These are phyloP conservation scores for Pulveroboletus frians DNA, from an alignment of 768 basidiomycete genomes.

Conservation along the genomic window DNA sequence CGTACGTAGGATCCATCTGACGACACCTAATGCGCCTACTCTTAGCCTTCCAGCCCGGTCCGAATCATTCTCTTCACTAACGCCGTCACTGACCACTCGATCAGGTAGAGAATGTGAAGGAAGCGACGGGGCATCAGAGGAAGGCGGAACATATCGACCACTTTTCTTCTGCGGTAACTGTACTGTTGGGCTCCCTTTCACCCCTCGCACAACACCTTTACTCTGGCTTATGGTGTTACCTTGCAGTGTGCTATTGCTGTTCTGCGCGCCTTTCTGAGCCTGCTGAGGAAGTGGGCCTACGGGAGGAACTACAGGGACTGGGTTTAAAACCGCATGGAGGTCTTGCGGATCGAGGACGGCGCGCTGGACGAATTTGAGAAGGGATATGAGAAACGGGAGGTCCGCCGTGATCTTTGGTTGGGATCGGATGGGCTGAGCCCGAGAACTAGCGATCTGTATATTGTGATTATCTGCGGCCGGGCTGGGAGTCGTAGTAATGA, in stretches of 20 bases:
- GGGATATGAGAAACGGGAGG: conserved; percentile 27
- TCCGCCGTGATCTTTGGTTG: conserved; percentile 29
- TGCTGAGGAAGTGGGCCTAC: conserved; percentile 6
- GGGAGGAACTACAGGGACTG: conserved; percentile 41
- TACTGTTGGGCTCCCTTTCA: conserved; percentile 18
- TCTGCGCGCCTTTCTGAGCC: too few relatives aligned
- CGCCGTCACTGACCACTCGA: conserved; percentile 25
- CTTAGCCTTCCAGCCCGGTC: conserved; percentile 69
- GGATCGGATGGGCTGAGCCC: background rate
- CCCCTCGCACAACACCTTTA: conserved; percentile 14
- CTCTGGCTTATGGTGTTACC: too few relatives aligned
- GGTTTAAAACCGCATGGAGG: conserved; percentile 59
- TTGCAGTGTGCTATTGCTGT: too few relatives aligned
- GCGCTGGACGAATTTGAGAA: conserved; percentile 50
- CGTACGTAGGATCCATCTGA: conserved; percentile 61
- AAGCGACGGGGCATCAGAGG: conserved; percentile 30
- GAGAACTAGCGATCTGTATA: background rate
- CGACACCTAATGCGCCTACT: conserved; percentile 59
- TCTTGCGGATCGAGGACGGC: conserved; percentile 57
- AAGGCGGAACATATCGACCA: conserved; percentile 29
- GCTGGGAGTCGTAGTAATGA: conserved; percentile 17
- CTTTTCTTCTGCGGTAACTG: conserved; percentile 28
- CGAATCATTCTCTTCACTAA: conserved; percentile 58
- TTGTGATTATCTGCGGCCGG: conserved; percentile 4
- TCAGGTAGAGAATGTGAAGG: conserved; percentile 18